These are phyloP conservation scores for Penicillium sp. DNA, from an alignment of 2,329 filamentous ascomycete genomes.

Conservation along the genomic window DNA sequence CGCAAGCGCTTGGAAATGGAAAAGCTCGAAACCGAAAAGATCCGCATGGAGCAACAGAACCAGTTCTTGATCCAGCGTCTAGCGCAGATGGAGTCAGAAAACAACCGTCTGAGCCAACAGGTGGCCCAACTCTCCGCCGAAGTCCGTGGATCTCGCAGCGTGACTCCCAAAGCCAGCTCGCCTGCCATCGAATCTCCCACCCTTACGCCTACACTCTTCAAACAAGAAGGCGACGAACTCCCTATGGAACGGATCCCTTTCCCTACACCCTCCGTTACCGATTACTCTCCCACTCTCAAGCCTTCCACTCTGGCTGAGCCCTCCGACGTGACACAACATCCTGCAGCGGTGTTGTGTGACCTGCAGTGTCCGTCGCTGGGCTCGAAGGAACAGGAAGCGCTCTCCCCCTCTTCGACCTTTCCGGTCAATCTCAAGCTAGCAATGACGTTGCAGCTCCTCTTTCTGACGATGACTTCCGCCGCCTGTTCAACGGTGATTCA, in stretches of 20 bases:
- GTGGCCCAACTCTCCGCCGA: conserved; percentile 49
- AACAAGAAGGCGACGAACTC: conserved; percentile 44
- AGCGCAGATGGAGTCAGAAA: conserved; percentile 56
- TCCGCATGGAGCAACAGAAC: conserved; percentile 66
- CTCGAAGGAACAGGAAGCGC: conserved; percentile 49
- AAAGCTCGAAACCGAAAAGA: conserved; percentile 65
- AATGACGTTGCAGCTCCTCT: conserved; percentile 61
- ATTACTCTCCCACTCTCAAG: conserved; percentile 41
- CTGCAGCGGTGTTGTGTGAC: conserved; percentile 99
- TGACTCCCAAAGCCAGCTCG: conserved; percentile 38
- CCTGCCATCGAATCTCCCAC: conserved; percentile 38
- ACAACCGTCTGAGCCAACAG: conserved; percentile 49
- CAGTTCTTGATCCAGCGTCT: conserved; percentile 64
- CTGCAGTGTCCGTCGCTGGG: conserved; percentile 97
- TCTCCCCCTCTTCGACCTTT: conserved; percentile 42
- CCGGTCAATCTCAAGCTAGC: conserved; percentile 50
- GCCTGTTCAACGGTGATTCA: conserved; percentile 59
- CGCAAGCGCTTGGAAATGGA: conserved; percentile 88
- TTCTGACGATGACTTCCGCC: conserved; percentile 64
- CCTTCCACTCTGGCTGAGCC: conserved; percentile 51
- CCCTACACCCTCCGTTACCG: conserved; percentile 38
- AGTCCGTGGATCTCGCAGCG: conserved; percentile 41
- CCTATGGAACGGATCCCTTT: conserved; percentile 41
- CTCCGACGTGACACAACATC: conserved; percentile 99
- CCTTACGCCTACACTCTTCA: conserved; percentile 42